Percentiles rank a stretch among this genome's conserved stretches.
Conservation (phyloP, 345 rosid genomes). For the Eucalyptus sideroxylon region DNA sequence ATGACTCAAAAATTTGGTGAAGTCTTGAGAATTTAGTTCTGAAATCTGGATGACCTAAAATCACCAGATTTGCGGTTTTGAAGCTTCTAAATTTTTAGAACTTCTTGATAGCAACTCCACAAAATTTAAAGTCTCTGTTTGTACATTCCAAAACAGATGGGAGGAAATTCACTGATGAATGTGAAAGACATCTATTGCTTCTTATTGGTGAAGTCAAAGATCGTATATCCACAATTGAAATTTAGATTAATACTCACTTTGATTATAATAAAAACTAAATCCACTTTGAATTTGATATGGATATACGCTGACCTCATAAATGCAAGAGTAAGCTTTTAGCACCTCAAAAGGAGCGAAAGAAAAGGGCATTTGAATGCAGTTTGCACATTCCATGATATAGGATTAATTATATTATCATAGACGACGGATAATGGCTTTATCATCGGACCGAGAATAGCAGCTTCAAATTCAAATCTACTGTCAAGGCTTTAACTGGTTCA, state of each 20-base stretch:
- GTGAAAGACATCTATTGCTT: neutral
- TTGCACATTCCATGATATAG: neutral
- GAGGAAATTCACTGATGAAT: neutral
- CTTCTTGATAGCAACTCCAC: neutral
- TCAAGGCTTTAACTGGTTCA: neutral
- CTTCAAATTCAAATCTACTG: neutral
- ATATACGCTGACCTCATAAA: neutral
- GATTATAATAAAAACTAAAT: neutral
- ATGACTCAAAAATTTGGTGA: neutral
- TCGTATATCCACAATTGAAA: neutral
- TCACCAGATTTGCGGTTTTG: neutral
- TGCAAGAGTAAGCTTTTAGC: neutral
- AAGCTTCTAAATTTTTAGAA: neutral
- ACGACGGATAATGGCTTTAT: neutral
- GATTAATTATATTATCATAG: neutral
- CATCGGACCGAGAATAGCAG: neutral
- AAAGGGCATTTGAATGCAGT: neutral
- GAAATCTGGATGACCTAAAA: neutral
- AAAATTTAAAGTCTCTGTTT: neutral
- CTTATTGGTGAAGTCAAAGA: neutral
- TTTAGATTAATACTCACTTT: neutral
- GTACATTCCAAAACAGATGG: neutral
- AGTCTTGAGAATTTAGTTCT: neutral
- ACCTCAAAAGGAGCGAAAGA: neutral
- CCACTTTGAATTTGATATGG: neutral